Percentiles rank a stretch among this genome's conserved stretches.
phyloP scores from a whole-genome alignment of 345 rosid genomes.

The Boechera stricta region DNA sequence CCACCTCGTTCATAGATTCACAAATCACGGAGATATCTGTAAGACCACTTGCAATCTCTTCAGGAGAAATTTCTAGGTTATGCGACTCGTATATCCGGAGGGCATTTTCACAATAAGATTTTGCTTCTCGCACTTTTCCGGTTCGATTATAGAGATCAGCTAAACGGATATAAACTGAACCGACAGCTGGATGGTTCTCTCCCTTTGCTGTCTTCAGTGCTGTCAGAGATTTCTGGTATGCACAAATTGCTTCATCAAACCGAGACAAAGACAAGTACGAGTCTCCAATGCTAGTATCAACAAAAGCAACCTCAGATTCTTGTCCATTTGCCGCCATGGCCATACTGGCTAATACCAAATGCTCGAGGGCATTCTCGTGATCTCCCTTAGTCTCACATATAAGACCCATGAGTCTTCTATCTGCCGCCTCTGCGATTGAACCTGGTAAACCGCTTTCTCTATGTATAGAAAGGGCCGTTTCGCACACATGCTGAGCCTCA shows the following conservation, averaged over 20 bases:
- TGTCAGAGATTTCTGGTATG: conserved; percentile 89
- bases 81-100: conserved; percentile 79
- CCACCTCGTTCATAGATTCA: conserved; percentile 86
- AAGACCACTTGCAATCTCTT: conserved; percentile 90
- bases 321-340: conserved; percentile 83
- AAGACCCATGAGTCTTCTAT: conserved; percentile 92
- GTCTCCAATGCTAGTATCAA: conserved; percentile 93
- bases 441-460: conserved; percentile 62
- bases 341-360: conserved; percentile 92
- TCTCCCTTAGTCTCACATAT: conserved; percentile 88
- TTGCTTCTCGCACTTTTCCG: conserved; percentile 82
- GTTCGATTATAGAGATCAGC: conserved; percentile 86
- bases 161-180: conserved; percentile 80
- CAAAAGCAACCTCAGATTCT: conserved; percentile 81
- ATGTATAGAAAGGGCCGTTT: conserved; percentile 75
- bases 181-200: conserved; percentile 86
- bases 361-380: conserved; percentile 84
- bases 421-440: conserved; percentile 87
- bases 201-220: conserved; percentile 79
- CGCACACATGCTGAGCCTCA: conserved; percentile 75
- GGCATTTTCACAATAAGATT: conserved; percentile 84
- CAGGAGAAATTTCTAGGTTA: conserved; percentile 61
- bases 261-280: conserved; percentile 81
- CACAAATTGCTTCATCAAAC: conserved; percentile 81
- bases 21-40: conserved; percentile 79